Evolutionary conservation across 305 asterid species (phyloP), one percentile per base, ranked within the genome.

Genomic region (Fraxinus floribunda): DNA sequence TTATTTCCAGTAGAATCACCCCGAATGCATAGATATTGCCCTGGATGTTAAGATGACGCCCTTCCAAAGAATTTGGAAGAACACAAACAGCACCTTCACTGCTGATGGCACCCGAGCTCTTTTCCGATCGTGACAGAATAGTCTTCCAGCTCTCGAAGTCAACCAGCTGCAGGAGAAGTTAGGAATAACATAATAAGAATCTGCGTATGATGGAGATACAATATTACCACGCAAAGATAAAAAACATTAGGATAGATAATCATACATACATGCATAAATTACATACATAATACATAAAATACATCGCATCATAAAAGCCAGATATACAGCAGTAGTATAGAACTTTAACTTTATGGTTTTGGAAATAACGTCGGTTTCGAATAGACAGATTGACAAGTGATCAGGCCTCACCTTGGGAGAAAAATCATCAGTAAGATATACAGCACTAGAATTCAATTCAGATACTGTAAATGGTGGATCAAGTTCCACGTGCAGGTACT

Each of bases 121-220:
- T 94, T 78, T 91, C 97, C 34, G 97, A 93, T 89, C 98, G 90
- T 1, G 97, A 81, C 64, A 93, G 88, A 82, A 97, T 87, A 0
- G 93, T 88, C 86, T 94, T 95, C 98, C 98, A 97, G 89, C 97
- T 91, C 80, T 97, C 99, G 66, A 97, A 97, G 88, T 95, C 97
- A 78, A 97, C 95, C 79, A 97, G 91, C 98, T 97, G 95, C 86
- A 88, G 52, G 41, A 15, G 76, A 79, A 81, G 79, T 76, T 39
- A n/a, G 83, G 66, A 78, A 73, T 60, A 15, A 70, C 39, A 16
- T 32, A 30, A 32, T 70, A 30, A 30, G 24, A 70, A 29, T 29
- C 75, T 1, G 15, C 38, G 18, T 57, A 3, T 30, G 75, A 34
- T 32, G 82, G 66, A 22, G 34, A 13, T 52, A 30, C n/a, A 38